These are phyloP conservation scores for Funneliformis geosporum DNA, from an alignment of 192 early-diverging fungal genomes.

Conservation along the genomic window DNA sequence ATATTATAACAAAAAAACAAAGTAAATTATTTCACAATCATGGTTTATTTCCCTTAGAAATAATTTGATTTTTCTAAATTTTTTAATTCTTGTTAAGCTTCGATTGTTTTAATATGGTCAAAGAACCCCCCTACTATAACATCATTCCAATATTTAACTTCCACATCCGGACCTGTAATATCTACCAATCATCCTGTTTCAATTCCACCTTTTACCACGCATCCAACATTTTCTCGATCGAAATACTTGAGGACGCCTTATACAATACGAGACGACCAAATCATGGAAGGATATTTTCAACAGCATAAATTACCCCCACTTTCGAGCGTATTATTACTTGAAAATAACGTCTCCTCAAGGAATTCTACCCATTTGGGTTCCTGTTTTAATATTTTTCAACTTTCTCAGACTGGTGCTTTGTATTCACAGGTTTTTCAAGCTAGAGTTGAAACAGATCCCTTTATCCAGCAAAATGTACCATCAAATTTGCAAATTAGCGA, in stretches of 20 bases:
- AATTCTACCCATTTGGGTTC: neutral
- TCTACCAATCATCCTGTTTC: neutral
- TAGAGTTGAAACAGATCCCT: neutral
- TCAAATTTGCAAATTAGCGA: neutral
- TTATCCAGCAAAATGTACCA: neutral
- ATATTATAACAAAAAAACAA: conserved; percentile 8
- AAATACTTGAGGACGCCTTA: conserved; percentile 2
- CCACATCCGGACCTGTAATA: neutral
- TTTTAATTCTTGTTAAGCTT: neutral
- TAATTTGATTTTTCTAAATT: neutral
- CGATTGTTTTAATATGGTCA: conserved; percentile 14
- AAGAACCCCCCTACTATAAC: conserved; percentile 8
- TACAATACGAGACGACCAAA: neutral
- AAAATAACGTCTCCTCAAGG: neutral
- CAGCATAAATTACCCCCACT: conserved; percentile 4
- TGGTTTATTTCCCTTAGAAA: neutral
- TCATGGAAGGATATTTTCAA: neutral
- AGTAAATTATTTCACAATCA: neutral
- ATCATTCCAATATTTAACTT: neutral
- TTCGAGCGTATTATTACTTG: neutral
- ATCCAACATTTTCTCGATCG: conserved; percentile 12
- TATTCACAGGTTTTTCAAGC: neutral
- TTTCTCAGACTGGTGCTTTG: conserved; percentile 25
- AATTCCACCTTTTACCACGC: conserved; percentile 12
- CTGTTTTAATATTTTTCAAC: conserved; percentile 6